Evolutionary conservation across 768 basidiomycete species (phyloP).

Genomic region (Pulveroboletus sp.): DNA sequence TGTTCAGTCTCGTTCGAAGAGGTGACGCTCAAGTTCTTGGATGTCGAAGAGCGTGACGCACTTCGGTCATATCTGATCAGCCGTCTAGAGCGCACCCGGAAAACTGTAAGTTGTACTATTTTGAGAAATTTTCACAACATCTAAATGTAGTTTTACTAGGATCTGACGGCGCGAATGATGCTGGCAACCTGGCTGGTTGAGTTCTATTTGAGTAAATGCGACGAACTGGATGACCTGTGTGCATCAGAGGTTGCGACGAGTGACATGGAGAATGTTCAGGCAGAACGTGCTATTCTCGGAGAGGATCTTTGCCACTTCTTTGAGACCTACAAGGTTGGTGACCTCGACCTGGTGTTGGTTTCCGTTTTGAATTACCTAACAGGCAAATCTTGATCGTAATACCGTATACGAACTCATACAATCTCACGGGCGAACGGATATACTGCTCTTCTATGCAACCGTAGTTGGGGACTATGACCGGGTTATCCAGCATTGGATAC

Average conservation of each 20-base stretch:
- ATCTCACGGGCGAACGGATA: conserved; percentile 88
- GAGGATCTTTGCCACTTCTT: conserved; percentile 94
- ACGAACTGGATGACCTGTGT: conserved; percentile 91
- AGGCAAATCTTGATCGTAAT: conserved; percentile 81
- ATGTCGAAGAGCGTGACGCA: conserved; percentile 86
- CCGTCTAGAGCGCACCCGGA: conserved; percentile 79
- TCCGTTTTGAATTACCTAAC: neutral
- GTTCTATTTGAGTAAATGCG: conserved; percentile 95
- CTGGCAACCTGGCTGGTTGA: conserved; percentile 98
- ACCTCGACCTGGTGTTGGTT: neutral
- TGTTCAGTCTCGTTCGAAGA: conserved; percentile 89
- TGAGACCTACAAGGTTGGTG: conserved; percentile 83
- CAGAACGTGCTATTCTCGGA: conserved; percentile 80
- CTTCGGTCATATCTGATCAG: conserved; percentile 87
- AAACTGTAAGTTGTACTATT: conserved; percentile 53
- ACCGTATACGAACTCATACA: conserved; percentile 93
- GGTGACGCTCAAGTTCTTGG: conserved; percentile 86
- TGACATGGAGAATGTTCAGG: conserved; percentile 80
- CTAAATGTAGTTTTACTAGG: conserved; percentile 44
- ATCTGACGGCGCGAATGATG: conserved; percentile 93
- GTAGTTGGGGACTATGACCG: conserved; percentile 77
- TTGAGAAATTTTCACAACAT: neutral
- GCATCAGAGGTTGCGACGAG: conserved; percentile 81
- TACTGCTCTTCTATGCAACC: conserved; percentile 87
- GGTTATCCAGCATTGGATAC: conserved; percentile 88